Evolutionary conservation across 176 grass and related monocot genomes (phyloP), one percentile per base, ranked within the genome.

Genomic region (Aegilops bicornis): DNA sequence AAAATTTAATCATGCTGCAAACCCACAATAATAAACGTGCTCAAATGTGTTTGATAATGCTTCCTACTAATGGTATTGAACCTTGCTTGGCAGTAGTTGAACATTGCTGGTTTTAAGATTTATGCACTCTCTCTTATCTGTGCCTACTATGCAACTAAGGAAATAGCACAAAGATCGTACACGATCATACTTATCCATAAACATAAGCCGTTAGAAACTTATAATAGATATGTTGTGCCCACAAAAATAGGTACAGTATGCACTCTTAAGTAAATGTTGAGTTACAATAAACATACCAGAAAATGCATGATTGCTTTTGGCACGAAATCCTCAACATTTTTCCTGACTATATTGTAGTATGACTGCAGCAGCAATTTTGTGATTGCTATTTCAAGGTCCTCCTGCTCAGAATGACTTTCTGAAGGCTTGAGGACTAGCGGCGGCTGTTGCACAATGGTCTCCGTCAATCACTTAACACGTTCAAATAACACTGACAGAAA

Each of bases 271-370:
- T 79, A 62, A 54, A 43, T 54, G 5, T 76, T 59, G 56, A 64
- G 80, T 58, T 67, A 19, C 1, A 81, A 33, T 11, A 76, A 86
- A 11, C 73, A 29, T 70, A 99, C 97, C 88, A 99, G 87, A 76
- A 99, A 99, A 86, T 99, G 97, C 97, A 96, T 99, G 64, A 99
- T 96, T 70, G 97, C 90, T 89, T 99, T 99, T 75, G 97, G 97
- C 27, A 99, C 87, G 4, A 93, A 89, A 76, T 96, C 97, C 89
- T 99, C 97, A 10, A 99, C 81, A 91, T 91, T 99, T 88, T 99
- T 99, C 79, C 94, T 92, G 20, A 96, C 97, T 77, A 99, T 99
- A 89, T 99, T 91, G 88, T 96, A 99, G 85, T 99, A 99, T 52
- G 97, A 99, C 85, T 96, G 96, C 87, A 99, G 87, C 81, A 99